phyloP scores from a whole-genome alignment of 495 filamentous ascomycete genomes.

The Penicillium paxilli region DNA sequence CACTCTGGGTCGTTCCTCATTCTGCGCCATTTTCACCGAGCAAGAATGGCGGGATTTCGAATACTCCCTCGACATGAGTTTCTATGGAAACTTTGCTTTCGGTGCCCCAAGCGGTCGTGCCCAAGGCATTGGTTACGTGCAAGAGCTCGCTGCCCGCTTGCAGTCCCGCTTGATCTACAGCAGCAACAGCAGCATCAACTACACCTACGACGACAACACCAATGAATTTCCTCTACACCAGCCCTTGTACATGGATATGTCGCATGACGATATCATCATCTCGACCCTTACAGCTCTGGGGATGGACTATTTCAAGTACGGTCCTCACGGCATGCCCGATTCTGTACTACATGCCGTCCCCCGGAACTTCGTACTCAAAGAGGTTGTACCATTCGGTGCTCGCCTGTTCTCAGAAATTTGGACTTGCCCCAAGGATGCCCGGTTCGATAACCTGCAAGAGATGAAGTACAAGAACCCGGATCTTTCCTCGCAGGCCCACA shows the following conservation, averaged over 20 bases:
- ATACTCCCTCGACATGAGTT: slow-evolving; percentile 58
- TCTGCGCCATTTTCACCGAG: slow-evolving; percentile 57
- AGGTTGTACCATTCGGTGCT: slow-evolving; percentile 59
- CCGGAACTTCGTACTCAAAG: slow-evolving; percentile 20
- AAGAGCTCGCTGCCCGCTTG: slow-evolving; percentile 62
- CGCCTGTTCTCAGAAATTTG: slow-evolving; percentile 62
- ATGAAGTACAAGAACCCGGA: slow-evolving; percentile 30
- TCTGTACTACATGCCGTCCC: slow-evolving; percentile 43
- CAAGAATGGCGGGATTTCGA: slow-evolving; percentile 58
- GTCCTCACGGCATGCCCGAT: slow-evolving; percentile 43
- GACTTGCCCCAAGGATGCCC: slow-evolving; percentile 23
- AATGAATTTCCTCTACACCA: slow-evolving; percentile 52
- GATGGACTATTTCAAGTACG: slow-evolving; percentile 49
- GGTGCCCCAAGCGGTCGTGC: slow-evolving; percentile 61
- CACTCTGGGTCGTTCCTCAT: slow-evolving; percentile 31
- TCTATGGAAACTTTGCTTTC: slow-evolving; percentile 56
- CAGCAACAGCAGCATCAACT: slow-evolving; percentile 59
- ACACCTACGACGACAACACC: slow-evolving; percentile 49
- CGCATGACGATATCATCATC: slow-evolving; percentile 41
- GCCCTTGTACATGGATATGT: slow-evolving; percentile 49
- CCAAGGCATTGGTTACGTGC: slow-evolving; percentile 62
- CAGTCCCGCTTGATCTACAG: slow-evolving; percentile 50
- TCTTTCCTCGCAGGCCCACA: slow-evolving; percentile 14
- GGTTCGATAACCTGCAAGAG: slow-evolving; percentile 20
- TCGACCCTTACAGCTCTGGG: slow-evolving; percentile 52